phyloP scores from a whole-genome alignment of 1,139 yeast species.

The Suhomyces bolitotheri region DNA sequence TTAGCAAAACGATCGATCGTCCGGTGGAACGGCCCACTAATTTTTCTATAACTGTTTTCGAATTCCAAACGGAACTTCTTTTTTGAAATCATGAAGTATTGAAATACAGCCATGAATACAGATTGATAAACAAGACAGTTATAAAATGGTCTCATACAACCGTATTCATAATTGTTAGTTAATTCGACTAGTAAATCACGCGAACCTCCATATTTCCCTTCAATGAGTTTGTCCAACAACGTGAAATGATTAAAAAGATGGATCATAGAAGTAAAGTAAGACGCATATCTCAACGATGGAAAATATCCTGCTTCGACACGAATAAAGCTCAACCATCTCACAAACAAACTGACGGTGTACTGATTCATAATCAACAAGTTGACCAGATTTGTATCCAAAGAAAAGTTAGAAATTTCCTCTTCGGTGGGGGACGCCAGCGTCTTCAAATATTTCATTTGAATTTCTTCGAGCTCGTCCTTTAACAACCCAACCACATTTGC shows the following conservation, averaged over 20 bases:
- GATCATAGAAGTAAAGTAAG: slow-evolving; percentile 30
- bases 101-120: slow-evolving; percentile 26
- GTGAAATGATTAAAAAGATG: slow-evolving; percentile 30
- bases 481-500: slow-evolving; percentile 18
- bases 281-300: slow-evolving; percentile 33
- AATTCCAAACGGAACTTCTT: slow-evolving; percentile 8
- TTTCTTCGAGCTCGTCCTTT: slow-evolving; percentile 6
- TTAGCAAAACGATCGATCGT: slow-evolving; percentile 7
- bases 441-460: slow-evolving; percentile 6
- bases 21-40: slow-evolving; percentile 5
- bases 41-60: slow-evolving; percentile 10
- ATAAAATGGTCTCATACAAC: slow-evolving; percentile 22
- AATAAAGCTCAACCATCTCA: slow-evolving; percentile 36
- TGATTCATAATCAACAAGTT: slow-evolving; percentile 25
- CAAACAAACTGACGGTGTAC: slow-evolving; percentile 20
- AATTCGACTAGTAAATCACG: slow-evolving; percentile 16
- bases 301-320: slow-evolving; percentile 34
- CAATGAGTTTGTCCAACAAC: slow-evolving; percentile 21
- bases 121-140: slow-evolving; percentile 26
- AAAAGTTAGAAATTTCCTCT: slow-evolving; percentile 4
- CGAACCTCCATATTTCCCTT: slow-evolving; percentile 14
- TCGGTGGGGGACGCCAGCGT: slow-evolving; percentile 15
- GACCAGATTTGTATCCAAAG: slow-evolving; percentile 13
- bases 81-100: slow-evolving; percentile 13
- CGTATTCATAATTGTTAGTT: slow-evolving; percentile 13